Evolutionary conservation across 1,284 basidiomycete species (phyloP).

Genomic region (Ceratobasidium sp.): DNA sequence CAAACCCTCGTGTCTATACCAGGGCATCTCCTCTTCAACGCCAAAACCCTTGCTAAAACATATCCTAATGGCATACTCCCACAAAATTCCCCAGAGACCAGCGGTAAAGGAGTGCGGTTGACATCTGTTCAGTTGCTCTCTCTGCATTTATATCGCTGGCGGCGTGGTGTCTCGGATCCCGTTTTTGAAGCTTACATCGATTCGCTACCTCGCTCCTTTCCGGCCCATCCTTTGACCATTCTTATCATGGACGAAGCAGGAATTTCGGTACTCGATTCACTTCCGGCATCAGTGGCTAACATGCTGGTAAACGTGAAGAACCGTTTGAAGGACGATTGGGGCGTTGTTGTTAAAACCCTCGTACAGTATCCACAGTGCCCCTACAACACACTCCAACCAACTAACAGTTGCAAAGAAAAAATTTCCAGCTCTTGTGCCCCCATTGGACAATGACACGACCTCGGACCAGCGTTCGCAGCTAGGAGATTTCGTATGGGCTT

Average conservation of each 20-base stretch:
- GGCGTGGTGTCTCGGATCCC: conserved; percentile 56
- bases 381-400: neutral
- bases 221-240: conserved; percentile 70
- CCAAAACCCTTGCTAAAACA: conserved; percentile 60
- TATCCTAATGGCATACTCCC: conserved; percentile 48
- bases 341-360: conserved; percentile 53
- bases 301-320: conserved; percentile 59
- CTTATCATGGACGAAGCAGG: conserved; percentile 42
- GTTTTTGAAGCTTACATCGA: conserved; percentile 79
- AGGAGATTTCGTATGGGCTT: conserved; percentile 76
- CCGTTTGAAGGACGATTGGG: conserved; percentile 69
- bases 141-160: conserved; percentile 63
- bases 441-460: conserved; percentile 56
- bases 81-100: conserved; percentile 17
- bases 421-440: conserved; percentile 41
- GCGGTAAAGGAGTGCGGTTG: conserved; percentile 50
- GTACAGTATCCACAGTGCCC: conserved; percentile 44
- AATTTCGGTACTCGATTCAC: conserved; percentile 49
- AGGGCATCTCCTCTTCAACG: conserved; percentile 70
- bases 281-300: conserved; percentile 61
- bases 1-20: conserved; percentile 71
- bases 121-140: conserved; percentile 66
- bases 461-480: conserved; percentile 13
- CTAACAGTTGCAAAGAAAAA: conserved; percentile 2
- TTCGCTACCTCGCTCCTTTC: conserved; percentile 71